Base-by-base conservation (phyloP, 371 early-diverging fungal genomes). In the Mortierella sp. region DNA sequence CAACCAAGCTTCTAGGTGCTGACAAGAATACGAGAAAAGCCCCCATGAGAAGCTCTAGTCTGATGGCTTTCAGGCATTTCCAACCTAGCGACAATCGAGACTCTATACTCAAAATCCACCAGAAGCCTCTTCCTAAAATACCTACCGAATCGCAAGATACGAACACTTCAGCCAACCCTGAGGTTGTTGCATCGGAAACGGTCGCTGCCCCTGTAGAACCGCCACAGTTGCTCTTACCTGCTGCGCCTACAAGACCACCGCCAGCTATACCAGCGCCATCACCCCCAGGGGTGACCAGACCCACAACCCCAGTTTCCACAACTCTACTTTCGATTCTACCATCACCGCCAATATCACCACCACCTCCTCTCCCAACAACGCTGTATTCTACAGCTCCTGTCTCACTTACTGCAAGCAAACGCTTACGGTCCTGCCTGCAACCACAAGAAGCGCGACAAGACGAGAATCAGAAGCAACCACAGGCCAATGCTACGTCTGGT, bases 261-360 rank as follows among this genome's bases (percentile, higher is more conserved):
- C 59, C 65, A 18, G 45, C 59, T 30, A 9, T 45, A 40, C 67
- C 59, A 11, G 47, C 59, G 35, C 67, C 67, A 22, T 58, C 52
- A 4, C 59, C 67, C 6, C 67, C 59, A 30, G n/a, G 9, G 32
- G 52, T 11, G 20, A 12, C 32, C 11, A 20, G 20, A 30, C 35
- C 59, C 8, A 5, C 24, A 59, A 16, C 14, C 35, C 16, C 26
- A 59, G 18, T 11, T 59, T 3, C 32, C 2, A 6, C 12, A 11
- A 26, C 9, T 55, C 35, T 40, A 35, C 43, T 9, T 45, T 20
- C 62, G 18, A 14, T 45, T 45, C 62, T 24, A 24, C 22, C 47
- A 51, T 51, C 51, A 18, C 51, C n/a, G 5, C 18, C 49, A 49
- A 8, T 18, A 3, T n/a, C 20, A 18, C 45, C 45, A 6, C 40